phyloP scores from a whole-genome alignment of 176 grass and related monocot species.

The Lolium rigidum region DNA sequence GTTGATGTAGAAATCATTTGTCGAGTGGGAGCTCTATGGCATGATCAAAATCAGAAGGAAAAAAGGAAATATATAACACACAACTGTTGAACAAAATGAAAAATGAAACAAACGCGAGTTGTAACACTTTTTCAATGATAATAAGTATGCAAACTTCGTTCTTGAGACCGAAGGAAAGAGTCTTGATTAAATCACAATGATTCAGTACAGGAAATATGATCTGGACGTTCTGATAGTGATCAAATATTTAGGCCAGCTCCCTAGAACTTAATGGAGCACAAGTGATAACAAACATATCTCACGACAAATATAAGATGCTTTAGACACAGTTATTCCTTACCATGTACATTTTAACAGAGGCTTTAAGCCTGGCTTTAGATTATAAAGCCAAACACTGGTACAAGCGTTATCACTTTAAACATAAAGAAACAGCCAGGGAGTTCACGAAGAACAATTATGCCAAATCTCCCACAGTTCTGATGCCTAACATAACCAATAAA shows the following conservation, averaged over 20 bases:
- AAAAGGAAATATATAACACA: not conserved
- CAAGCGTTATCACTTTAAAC: not conserved
- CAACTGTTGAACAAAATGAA: slow-evolving; percentile 30
- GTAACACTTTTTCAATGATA: too few relatives aligned
- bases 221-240: not conserved
- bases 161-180: too few relatives aligned
- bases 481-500: not conserved
- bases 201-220: too few relatives aligned
- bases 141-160: too few relatives aligned
- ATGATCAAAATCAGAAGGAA: not conserved
- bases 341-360: not conserved
- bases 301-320: not conserved
- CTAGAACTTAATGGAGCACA: not conserved
- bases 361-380: not conserved
- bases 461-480: not conserved
- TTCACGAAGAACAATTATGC: not conserved
- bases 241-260: not conserved
- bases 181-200: too few relatives aligned
- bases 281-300: not conserved
- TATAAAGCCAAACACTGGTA: not conserved
- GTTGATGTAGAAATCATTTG: slow-evolving; percentile 16
- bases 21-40: not conserved
- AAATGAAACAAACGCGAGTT: too few relatives aligned
- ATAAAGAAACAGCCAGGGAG: not conserved
- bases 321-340: too few relatives aligned